phyloP scores from a whole-genome alignment of 2,329 filamentous ascomycete genomes.

The Diplodia sapinea region DNA sequence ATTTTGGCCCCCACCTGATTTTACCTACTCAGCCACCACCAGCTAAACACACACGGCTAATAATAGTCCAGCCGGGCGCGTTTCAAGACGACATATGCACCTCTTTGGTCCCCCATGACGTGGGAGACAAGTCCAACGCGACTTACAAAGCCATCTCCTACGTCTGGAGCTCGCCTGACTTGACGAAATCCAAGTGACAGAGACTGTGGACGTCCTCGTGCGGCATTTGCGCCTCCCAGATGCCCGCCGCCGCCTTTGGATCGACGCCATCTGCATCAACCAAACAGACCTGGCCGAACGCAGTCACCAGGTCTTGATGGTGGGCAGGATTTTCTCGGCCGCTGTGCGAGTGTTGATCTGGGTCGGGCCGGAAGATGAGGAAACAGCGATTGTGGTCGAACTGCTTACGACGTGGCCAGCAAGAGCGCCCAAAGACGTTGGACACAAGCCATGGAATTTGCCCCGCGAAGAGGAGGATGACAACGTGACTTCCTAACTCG shows the following conservation, averaged over 20 bases:
- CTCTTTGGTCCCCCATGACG: neutral
- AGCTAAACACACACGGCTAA: neutral
- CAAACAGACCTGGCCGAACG: neutral
- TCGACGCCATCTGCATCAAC: neutral
- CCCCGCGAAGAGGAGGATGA: no score
- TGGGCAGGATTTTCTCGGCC: neutral
- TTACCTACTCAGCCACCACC: no score
- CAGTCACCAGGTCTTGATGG: neutral
- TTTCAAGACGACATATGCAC: neutral
- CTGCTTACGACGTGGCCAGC: no score
- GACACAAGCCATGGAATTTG: neutral
- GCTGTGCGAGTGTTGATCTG: neutral
- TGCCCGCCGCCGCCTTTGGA: neutral
- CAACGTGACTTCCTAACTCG: no score
- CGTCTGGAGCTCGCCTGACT: no score
- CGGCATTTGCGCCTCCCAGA: no score
- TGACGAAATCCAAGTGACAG: no score
- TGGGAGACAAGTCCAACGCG: no score
- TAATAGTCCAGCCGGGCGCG: neutral
- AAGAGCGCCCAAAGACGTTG: neutral
- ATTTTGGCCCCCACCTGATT: no score
- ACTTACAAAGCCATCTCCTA: no score
- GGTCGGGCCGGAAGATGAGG: neutral
- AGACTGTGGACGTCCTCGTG: no score
- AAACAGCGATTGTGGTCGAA: neutral